Evolutionary conservation across 352 stramenopile genomes (phyloP).

Genomic region (Phytophthora europaea): DNA sequence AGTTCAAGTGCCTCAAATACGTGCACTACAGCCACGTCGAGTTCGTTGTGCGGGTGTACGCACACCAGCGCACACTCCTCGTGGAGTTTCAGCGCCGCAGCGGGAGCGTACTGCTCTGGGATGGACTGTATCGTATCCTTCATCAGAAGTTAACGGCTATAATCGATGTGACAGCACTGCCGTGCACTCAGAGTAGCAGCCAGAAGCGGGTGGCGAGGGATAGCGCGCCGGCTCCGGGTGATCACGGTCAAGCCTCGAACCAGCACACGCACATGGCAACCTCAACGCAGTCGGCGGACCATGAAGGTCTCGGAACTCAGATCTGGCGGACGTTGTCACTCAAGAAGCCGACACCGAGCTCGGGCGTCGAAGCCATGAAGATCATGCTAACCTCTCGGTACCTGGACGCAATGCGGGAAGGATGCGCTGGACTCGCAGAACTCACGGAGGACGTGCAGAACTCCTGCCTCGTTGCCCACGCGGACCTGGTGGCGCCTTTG

Average conservation of each 20-base stretch:
- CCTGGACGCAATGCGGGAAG: conserved; percentile 78
- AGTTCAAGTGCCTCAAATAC: conserved; percentile 91
- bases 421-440: conserved; percentile 73
- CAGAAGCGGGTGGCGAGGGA: conserved; percentile 62
- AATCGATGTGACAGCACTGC: conserved; percentile 55
- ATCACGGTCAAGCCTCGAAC: background rate
- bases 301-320: conserved; percentile 63
- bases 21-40: conserved; percentile 88
- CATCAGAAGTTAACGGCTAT: conserved; percentile 65
- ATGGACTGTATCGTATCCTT: conserved; percentile 81
- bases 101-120: conserved; percentile 82
- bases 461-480: conserved; percentile 64
- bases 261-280: background rate
- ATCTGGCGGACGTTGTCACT: conserved; percentile 70
- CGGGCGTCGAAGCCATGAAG: conserved; percentile 85
- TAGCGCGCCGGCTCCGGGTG: conserved; percentile 1
- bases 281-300: conserved; percentile 24
- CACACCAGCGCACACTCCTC: conserved; percentile 53
- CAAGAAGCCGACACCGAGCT: conserved; percentile 59
- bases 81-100: conserved; percentile 83
- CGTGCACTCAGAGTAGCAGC: conserved; percentile 74
- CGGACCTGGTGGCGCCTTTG: conserved; percentile 64
- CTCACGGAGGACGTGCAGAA: conserved; percentile 77
- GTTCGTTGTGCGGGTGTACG: conserved; percentile 81
- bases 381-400: conserved; percentile 87